A percentile compares a stretch with the other conserved stretches of the same genome.
These are phyloP conservation scores for Kappamyces sp. DNA, from an alignment of 192 early-diverging fungal genomes.

Conservation along the genomic window DNA sequence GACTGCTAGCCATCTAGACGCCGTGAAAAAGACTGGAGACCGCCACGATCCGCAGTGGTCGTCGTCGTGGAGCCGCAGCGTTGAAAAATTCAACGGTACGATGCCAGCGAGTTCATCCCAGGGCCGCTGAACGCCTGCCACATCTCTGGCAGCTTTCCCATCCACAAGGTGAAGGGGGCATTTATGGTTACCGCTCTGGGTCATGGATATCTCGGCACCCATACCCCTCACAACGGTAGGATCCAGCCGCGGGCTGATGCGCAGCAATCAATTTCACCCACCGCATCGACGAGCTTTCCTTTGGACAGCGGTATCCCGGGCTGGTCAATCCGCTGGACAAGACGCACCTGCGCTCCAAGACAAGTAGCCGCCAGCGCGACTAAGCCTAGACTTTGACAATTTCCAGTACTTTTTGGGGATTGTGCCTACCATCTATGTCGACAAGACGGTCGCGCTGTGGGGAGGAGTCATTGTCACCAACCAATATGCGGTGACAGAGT, in stretches of 20 bases:
- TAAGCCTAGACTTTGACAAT: constrained; percentile 54
- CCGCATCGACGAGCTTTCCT: constrained; percentile 84
- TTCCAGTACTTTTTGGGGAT: constrained; percentile 88
- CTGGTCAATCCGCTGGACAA: constrained; percentile 83
- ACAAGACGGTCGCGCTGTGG: constrained; percentile 40
- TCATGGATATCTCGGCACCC: constrained; percentile 73
- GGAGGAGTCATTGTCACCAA: constrained; percentile 65
- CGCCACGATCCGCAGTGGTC: constrained; percentile 6
- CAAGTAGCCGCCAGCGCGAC: constrained; percentile 43
- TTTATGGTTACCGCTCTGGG: constrained; percentile 87
- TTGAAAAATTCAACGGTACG: neutral
- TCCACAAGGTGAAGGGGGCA: constrained; percentile 80
- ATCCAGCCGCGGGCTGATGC: neutral
- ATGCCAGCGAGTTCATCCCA: constrained; percentile 14
- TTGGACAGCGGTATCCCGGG: constrained; percentile 77
- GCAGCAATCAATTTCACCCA: constrained; percentile 90
- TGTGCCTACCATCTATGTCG: constrained; percentile 75
- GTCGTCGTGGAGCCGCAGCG: neutral
- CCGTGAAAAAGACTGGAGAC: constrained; percentile 17
- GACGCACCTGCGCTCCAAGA: constrained; percentile 51
- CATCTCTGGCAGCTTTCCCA: constrained; percentile 62
- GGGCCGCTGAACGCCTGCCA: constrained; percentile 61
- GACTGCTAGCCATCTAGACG: constrained; percentile 14
- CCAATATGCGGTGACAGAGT: constrained; percentile 92
- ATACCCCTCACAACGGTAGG: constrained; percentile 61